A percentile compares a stretch with the other conserved stretches of the same genome.
These are phyloP conservation scores for Diplogelasinospora grovesii DNA, from an alignment of 495 filamentous ascomycete species.

Conservation along the genomic window DNA sequence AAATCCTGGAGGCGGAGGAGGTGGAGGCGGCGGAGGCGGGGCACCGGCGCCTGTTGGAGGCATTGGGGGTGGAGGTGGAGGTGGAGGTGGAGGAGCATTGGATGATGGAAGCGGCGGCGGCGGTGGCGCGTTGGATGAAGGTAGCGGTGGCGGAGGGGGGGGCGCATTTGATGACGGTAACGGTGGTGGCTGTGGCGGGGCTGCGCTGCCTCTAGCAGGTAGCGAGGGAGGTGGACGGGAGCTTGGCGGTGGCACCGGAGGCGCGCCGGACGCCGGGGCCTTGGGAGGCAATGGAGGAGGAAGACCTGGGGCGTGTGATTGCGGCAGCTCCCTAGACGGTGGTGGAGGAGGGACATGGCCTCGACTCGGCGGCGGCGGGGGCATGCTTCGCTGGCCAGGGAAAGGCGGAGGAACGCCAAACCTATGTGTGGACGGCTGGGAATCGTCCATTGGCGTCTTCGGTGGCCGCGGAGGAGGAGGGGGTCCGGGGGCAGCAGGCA, in stretches of 20 bases:
- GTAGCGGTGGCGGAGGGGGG: conserved; percentile 31
- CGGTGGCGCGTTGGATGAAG: conserved; percentile 25
- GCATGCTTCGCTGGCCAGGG: conserved; percentile 57
- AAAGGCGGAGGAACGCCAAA: conserved; percentile 84
- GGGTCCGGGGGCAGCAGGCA: conserved; percentile 60
- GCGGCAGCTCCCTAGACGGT: conserved; percentile 46
- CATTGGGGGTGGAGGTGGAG: conserved; percentile 36
- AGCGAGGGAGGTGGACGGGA: conserved; percentile 37
- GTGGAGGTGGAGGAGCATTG: conserved; percentile 28
- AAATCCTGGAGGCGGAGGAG: conserved; percentile 44
- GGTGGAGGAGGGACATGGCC: conserved; percentile 60
- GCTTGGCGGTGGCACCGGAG: conserved; percentile 51
- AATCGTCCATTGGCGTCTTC: conserved; percentile 71
- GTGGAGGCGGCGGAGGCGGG: conserved; percentile 51
- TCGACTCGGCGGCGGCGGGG: conserved; percentile 70
- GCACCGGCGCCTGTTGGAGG: conserved; percentile 31
- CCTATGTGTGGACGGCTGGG: conserved; percentile 38
- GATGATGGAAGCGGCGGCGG: conserved; percentile 26
- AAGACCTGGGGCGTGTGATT: conserved; percentile 28
- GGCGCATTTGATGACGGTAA: conserved; percentile 32
- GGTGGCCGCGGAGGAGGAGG: conserved; percentile 82
- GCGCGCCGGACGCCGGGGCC: conserved; percentile 50
- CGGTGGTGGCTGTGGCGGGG: conserved; percentile 43
- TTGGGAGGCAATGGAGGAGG: conserved; percentile 69
- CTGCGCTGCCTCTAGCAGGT: conserved; percentile 30